Evolutionary conservation across 805 yeast species (phyloP).

Genomic region (Myxozyma geophila): DNA sequence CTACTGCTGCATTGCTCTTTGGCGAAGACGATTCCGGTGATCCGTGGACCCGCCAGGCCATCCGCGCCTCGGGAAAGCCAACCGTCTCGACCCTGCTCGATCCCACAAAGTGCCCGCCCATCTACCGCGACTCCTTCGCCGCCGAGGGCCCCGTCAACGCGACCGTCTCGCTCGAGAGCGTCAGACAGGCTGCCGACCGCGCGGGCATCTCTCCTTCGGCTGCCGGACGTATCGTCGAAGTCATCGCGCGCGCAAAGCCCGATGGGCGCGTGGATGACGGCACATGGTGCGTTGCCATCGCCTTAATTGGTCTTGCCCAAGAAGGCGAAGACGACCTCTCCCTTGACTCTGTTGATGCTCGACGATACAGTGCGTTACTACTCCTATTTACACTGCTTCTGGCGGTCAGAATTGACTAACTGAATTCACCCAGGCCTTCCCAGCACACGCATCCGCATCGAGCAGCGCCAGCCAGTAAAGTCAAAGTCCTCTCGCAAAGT

Average conservation of each 20-base stretch:
- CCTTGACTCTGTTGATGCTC: conserved; percentile 41
- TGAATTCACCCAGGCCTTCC: conserved; percentile 21
- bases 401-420: background rate
- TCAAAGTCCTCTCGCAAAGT: conserved; percentile 7
- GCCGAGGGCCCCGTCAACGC: conserved; percentile 37
- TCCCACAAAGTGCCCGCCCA: conserved; percentile 29
- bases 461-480: conserved; percentile 6
- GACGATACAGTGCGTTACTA: conserved; percentile 31
- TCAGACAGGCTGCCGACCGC: conserved; percentile 33
- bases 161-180: conserved; percentile 25
- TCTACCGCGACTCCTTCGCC: conserved; percentile 35
- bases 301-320: conserved; percentile 45
- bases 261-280: conserved; percentile 38
- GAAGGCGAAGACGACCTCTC: conserved; percentile 42
- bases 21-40: conserved; percentile 19
- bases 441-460: conserved; percentile 14
- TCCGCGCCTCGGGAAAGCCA: conserved; percentile 25
- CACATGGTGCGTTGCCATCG: conserved; percentile 45
- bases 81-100: conserved; percentile 34
- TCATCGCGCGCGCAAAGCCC: conserved; percentile 34
- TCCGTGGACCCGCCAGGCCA: conserved; percentile 17
- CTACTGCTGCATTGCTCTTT: conserved; percentile 24
- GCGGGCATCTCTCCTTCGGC: conserved; percentile 28
- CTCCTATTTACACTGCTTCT: no score
- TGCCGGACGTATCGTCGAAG: conserved; percentile 25